These are phyloP conservation scores for Leptosphaerulina australis DNA, from an alignment of 2,329 filamentous ascomycete species.

Conservation along the genomic window DNA sequence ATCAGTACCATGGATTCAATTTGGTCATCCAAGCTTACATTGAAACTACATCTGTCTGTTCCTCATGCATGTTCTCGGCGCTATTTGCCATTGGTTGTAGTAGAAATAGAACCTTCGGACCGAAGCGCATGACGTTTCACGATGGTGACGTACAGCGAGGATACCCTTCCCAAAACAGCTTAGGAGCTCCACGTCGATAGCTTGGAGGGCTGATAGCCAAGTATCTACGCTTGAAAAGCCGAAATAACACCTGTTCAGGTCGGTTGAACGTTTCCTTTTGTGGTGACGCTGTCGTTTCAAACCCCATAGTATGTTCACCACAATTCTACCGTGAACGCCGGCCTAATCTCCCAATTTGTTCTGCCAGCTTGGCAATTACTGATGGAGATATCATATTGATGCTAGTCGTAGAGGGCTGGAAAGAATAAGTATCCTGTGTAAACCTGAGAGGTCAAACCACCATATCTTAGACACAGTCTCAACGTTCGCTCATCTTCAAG, in stretches of 20 bases:
- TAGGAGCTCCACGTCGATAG: neutral
- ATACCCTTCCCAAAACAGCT: neutral
- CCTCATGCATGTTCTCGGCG: neutral
- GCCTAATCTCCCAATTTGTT: slow-evolving; percentile 5
- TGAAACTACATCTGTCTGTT: slow-evolving; percentile 2
- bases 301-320: slow-evolving; percentile 16
- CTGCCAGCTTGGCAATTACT: slow-evolving; percentile 3
- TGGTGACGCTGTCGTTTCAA: slow-evolving; percentile 18
- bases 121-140: slow-evolving; percentile 12
- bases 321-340: slow-evolving; percentile 13
- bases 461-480: neutral
- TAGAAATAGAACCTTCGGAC: slow-evolving; percentile 1
- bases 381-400: neutral
- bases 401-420: neutral
- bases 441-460: slow-evolving; percentile 3
- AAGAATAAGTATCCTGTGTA: slow-evolving; percentile 8
- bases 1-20: no score
- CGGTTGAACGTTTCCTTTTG: slow-evolving; percentile 9
- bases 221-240: slow-evolving; percentile 10
- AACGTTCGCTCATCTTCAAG: neutral
- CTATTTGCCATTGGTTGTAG: neutral
- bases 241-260: slow-evolving; percentile 16
- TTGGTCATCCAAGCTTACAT: neutral
- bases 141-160: neutral
- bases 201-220: neutral